Base-by-base conservation (phyloP, 306 rosid genomes). In the Trifolium fragiferum region DNA sequence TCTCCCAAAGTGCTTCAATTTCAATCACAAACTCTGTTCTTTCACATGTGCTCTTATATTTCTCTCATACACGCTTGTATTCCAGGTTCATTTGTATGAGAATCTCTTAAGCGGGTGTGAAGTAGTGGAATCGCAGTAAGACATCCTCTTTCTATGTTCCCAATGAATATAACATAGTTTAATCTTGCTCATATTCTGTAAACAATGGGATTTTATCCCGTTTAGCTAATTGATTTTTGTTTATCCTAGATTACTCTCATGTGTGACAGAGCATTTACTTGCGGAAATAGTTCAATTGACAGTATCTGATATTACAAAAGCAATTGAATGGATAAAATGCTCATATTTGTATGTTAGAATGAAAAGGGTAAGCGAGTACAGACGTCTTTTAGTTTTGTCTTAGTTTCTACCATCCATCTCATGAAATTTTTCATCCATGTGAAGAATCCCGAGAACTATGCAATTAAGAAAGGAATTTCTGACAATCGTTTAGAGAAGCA, bases 91-190 rank as follows among this genome's bases (percentile, higher is more conserved):
- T 81, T 81, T 93, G 76, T 91, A 93, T 11, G 98, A 93, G 83
- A 90, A 93, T 84, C 98, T 93, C 61, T 82, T 93, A 84, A 91
- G 79, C 78, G 98, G 98, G 77, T 88, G 97, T 79, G 98, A 93
- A 84, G 81, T 89, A 82, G 98, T 93, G 75, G 98, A 93, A 84
- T 93, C 98, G 2, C 98, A 91, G 98, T 93, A 88, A 67, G 98
- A 66, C 38, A 50, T 46, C 16, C 65, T 55, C 60, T 54, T 43
- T 63, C 82, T 32, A 37, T 66, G 61, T 72, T 78, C 54, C 55
- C 50, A 50, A 70, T 23, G 13, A 55, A 63, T 66, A 41, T 69
- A 25, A 30, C 58, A 60, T 20, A 58, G 64, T 75, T 58, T 57
- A 73, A 70, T 47, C 51, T 74, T 44, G 66, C 73, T 47, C 46